These are phyloP conservation scores for Citrus hindsii DNA, from an alignment of 345 rosid genomes.

Conservation along the genomic window DNA sequence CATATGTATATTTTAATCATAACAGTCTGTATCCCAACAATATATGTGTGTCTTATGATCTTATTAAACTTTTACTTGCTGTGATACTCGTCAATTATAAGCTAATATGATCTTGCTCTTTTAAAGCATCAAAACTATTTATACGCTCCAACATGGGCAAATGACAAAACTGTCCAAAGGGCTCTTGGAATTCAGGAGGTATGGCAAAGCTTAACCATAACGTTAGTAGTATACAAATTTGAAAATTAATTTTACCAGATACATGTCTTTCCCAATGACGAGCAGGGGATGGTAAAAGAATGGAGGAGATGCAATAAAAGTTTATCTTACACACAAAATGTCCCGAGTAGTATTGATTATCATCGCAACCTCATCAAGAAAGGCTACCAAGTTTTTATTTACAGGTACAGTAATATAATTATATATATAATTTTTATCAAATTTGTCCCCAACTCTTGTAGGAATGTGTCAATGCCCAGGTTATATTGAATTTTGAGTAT, in stretches of 20 bases:
- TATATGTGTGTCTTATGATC: no score
- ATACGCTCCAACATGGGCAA: conserved; percentile 26
- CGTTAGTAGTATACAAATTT: neutral
- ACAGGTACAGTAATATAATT: conserved; percentile 15
- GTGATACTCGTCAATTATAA: neutral
- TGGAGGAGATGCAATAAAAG: conserved; percentile 31
- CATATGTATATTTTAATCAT: no score
- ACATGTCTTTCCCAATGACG: neutral
- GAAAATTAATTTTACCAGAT: neutral
- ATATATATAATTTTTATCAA: no score
- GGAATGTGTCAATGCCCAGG: no score
- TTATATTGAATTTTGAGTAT: no score
- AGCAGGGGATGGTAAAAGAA: conserved; percentile 17
- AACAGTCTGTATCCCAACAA: no score
- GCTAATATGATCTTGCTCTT: neutral
- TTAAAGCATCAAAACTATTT: conserved; percentile 10
- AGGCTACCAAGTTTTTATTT: conserved; percentile 23
- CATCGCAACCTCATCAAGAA: conserved; percentile 20
- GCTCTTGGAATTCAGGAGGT: conserved; percentile 32
- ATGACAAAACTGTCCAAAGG: conserved; percentile 25
- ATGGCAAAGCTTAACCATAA: neutral
- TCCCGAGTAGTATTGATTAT: neutral
- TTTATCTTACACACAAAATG: conserved; percentile 13
- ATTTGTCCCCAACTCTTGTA: no score
- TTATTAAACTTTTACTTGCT: no score